Evolutionary conservation across 768 basidiomycete species (phyloP), one percentile per base, ranked within the genome.

Genomic region (Termitomyces sp.): DNA sequence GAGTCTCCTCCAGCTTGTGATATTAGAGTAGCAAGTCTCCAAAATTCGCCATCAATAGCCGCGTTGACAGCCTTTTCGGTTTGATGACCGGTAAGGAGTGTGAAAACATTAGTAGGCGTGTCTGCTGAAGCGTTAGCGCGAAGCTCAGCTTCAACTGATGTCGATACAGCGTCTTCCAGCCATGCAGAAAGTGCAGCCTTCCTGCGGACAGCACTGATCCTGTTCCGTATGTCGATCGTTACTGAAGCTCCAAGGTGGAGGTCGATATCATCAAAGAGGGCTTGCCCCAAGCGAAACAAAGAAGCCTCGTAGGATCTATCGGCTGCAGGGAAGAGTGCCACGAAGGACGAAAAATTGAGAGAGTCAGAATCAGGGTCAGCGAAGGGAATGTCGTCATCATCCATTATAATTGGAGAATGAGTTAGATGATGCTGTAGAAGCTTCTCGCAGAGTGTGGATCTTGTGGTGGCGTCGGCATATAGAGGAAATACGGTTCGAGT

Each of bases 11-110:
- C 87, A 15, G 85, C 88, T 68, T 98, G 94, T 7, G 93, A 82
- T 53, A 98, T 77, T 24, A 99, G 78, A 7, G 92, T 93, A 2
- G 97, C 89, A 9, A 99, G 82, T 60, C 90, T 90, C 61, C 91
- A 70, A 61, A 90, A 90, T 3, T 87, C 85, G 5, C 81, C 81
- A 48, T 89, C 85, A 60, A 87, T 74, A 2, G 93, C 90, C 2
- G 76, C 73, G 44, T 86, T 77, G 60, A 85, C 87, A 8, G 97
- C 94, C 45, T 85, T 83, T 59, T 86, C 85, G n/a, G 95, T 73
- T 64, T 98, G 90, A 67, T 97, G 82, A 2, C 94, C 95, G 0
- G 90, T 88, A 2, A 99, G 80, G 53, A 87, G 81, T 1, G 84
- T 79, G 68, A 95, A 97, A 21, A 88, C 80, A 11, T 76, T 70